A percentile compares a stretch with the other conserved stretches of the same genome.
These are phyloP conservation scores for Sugiyamaella chiloensis DNA, from an alignment of 805 yeast genomes.

Conservation along the genomic window DNA sequence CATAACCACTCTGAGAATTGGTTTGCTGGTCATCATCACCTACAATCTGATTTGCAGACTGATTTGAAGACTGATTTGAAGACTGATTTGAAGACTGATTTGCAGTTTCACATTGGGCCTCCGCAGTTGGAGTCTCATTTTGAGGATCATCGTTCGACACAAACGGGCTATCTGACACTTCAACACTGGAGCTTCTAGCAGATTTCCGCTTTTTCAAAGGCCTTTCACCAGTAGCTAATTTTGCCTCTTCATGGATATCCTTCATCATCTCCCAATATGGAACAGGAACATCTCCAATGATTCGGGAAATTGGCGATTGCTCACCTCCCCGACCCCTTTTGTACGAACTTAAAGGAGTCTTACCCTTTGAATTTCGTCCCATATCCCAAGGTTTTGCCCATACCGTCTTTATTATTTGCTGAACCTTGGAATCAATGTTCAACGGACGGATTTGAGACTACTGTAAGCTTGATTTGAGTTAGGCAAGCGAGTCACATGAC, in stretches of 20 bases:
- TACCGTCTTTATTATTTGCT: no score
- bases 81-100: no score
- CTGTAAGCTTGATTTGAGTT: no score
- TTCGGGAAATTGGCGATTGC: background rate
- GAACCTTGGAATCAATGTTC: no score
- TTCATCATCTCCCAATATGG: slow-evolving; percentile 16
- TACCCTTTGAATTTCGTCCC: background rate
- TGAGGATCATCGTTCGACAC: no score
- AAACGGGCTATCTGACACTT: background rate
- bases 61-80: background rate
- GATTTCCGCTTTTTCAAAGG: slow-evolving; percentile 10
- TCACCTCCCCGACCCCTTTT: background rate
- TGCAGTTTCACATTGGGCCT: no score
- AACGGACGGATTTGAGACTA: no score
- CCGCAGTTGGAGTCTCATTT: no score
- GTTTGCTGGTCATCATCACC: background rate
- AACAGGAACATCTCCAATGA: slow-evolving; percentile 14
- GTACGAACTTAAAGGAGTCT: background rate
- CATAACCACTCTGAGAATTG: slow-evolving; percentile 18
- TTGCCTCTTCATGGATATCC: slow-evolving; percentile 18
- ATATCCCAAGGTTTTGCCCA: no score
- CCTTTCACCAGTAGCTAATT: background rate
- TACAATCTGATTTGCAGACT: background rate
- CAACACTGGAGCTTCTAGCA: background rate
- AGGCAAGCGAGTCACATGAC: no score